Percentiles rank a stretch among this genome's conserved stretches.
phyloP scores from a whole-genome alignment of 139 green algal genomes.

The Chlorella ohadii region DNA sequence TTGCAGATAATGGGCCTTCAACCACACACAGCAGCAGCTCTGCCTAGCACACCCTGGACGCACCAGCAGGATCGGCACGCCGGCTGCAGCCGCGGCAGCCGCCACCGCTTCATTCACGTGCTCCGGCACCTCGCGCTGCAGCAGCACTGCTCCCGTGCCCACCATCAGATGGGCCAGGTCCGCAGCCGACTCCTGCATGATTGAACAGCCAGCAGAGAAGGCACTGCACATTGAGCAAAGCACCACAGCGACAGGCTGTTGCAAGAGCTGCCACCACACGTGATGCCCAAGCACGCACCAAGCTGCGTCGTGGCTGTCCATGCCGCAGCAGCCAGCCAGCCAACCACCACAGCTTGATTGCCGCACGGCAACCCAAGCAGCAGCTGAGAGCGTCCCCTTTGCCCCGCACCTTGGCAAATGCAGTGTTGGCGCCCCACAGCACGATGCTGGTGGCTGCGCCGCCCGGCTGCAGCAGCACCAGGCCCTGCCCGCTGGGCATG shows the following conservation, averaged over 20 bases:
- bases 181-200: not conserved
- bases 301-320: too few species aligned
- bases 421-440: conserved; percentile 70
- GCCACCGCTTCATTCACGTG: conserved; percentile 71
- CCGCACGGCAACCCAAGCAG: not conserved
- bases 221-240: not conserved
- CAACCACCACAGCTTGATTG: too few species aligned
- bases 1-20: too few species aligned
- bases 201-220: not conserved
- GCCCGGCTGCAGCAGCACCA: conserved; percentile 75
- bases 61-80: conserved; percentile 58
- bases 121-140: conserved; percentile 82
- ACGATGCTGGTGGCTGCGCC: conserved; percentile 72
- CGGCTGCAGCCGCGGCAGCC: conserved; percentile 44
- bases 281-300: too few species aligned
- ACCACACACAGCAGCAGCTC: too few species aligned
- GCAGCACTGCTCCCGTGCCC: conserved; percentile 60
- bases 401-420: not conserved
- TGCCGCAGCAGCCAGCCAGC: too few species aligned
- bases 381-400: not conserved
- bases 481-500: conserved; percentile 59
- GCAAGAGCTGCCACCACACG: too few species aligned
- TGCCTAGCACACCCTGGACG: not conserved
- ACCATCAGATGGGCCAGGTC: conserved; percentile 12
- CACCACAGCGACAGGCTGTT: too few species aligned